These are phyloP conservation scores for Hypoxylon sp. DNA, from an alignment of 2,329 filamentous ascomycete species.

Conservation along the genomic window DNA sequence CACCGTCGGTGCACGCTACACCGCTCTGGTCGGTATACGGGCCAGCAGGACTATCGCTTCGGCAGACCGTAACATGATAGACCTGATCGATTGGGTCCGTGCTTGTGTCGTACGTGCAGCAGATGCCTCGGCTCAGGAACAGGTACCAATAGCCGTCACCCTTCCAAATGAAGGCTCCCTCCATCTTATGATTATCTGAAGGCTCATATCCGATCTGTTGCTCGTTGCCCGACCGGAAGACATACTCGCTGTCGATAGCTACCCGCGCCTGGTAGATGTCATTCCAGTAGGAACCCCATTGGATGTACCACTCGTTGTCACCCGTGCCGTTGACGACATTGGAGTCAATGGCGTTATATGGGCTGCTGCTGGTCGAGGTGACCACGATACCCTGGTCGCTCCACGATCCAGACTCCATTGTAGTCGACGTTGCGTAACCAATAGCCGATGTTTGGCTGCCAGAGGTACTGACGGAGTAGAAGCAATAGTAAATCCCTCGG, in stretches of 20 bases:
- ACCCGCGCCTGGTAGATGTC: slow-evolving; percentile 66
- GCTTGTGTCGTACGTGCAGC: slow-evolving; percentile 66
- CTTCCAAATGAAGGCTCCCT: slow-evolving; percentile 66
- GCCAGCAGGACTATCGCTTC: slow-evolving; percentile 61
- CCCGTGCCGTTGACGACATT: slow-evolving; percentile 57
- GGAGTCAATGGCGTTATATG: slow-evolving; percentile 67
- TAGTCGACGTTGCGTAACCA: slow-evolving; percentile 37
- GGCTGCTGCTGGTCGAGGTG: slow-evolving; percentile 50
- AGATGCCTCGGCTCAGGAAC: slow-evolving; percentile 69
- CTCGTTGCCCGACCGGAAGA: slow-evolving; percentile 36
- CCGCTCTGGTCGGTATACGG: slow-evolving; percentile 67
- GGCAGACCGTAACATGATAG: slow-evolving; percentile 72
- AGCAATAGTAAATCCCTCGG: slow-evolving; percentile 36
- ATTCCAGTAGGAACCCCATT: slow-evolving; percentile 73
- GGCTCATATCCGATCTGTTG: slow-evolving; percentile 66
- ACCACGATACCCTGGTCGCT: slow-evolving; percentile 37
- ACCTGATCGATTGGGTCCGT: slow-evolving; percentile 66
- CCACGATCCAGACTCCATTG: slow-evolving; percentile 39
- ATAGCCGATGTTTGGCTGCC: slow-evolving; percentile 32
- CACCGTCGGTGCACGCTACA: slow-evolving; percentile 62
- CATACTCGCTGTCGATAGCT: slow-evolving; percentile 55
- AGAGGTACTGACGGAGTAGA: slow-evolving; percentile 37
- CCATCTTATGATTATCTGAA: slow-evolving; percentile 61
- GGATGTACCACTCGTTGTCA: slow-evolving; percentile 56
- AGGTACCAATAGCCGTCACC: slow-evolving; percentile 69